Evolutionary conservation across 2,329 filamentous ascomycete species (phyloP), one percentile per base, ranked within the genome.

Genomic region (Scedosporium apiospermum): DNA sequence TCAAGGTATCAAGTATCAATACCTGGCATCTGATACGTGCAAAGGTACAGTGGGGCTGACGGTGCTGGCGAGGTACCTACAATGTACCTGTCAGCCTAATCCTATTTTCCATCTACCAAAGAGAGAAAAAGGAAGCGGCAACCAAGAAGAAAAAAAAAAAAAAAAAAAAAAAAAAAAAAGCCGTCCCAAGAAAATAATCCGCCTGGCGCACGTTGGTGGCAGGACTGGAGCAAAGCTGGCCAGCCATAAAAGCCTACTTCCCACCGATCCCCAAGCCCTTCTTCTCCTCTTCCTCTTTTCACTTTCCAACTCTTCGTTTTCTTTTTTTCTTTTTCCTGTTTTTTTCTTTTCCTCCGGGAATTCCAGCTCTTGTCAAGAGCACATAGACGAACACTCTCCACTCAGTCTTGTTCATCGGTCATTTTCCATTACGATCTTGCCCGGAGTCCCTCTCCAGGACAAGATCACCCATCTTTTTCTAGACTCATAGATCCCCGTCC

Each of bases 281-380:
- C 38, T 21, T 9, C 21, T 21, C 27, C 53, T n/a, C 49, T 59
- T 42, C 26, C 26, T 44, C 30, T 62, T 59, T 57, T 64, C 46
- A 30, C 59, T 42, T 70, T 71, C 68, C 66, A 69, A 67, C 68
- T 69, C 71, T 69, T 70, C 70, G 69, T 71, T 71, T 69, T 69
- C 70, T 67, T 70, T 71, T 71, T 71, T 66, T 66, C 67, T 69
- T 70, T 66, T 66, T 72, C 67, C 70, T 34, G 30, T 34, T 34
- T 63, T 73, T 77, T 73, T 73, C 77, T 74, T 69, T 77, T 75
- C 73, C 76, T 71, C 71, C 69, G 77, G 73, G 77, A 77, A 73
- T 75, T 73, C 74, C 73, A 70, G 69, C 27, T n/a, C 55, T 62
- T 60, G 62, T 60, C 62, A 49, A 64, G 53, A 46, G 46, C 64